Base-by-base conservation (phyloP, 345 rosid genomes). In the Lepidium africanum region DNA sequence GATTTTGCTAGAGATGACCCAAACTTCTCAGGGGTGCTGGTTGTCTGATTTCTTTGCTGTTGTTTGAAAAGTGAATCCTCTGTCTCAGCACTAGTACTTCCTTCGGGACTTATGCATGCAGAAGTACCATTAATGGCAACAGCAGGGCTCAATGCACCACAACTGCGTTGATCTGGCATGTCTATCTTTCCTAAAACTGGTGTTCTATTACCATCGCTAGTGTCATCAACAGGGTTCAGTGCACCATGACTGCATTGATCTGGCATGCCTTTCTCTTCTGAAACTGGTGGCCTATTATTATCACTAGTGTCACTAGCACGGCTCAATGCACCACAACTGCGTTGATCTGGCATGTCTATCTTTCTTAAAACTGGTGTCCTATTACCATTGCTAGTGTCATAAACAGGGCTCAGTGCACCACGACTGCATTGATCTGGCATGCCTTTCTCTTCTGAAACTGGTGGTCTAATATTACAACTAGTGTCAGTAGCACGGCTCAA, bases 1-100 rank as follows among this genome's bases (percentile, higher is more conserved):
- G 58, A 76, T 55, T 81, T 79, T 60, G 59, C 58, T 42, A 71
- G 72, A 68, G 81, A 65, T 70, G 79, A 75, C 71, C 55, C 63
- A 67, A 76, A 54, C 65, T 45, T 71, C 49, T 72, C 62, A 65
- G 75, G 53, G 35, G 21, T 61, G 70, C 33, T 49, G 16, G 65
- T 60, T 53, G 69, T 70, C 45, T 45, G 71, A 65, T 59, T 74
- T 56, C 54, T 68, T 21, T 57, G 55, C 51, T 15, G 75, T 59
- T 78, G 72, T 38, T 70, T 78, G 33, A 72, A 52, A 10, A 74
- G 67, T 37, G 82, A 84, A 50, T 54, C 49, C 21, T 71, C 65
- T n/a, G 59, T 23, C 49, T 37, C 43, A 61, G 65, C 6, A 50
- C 56, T 65, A 69, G 63, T 63, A 19, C 54, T 67, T 63, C 70